phyloP scores from a whole-genome alignment of 2,329 filamentous ascomycete species.

The Scedosporium boydii region DNA sequence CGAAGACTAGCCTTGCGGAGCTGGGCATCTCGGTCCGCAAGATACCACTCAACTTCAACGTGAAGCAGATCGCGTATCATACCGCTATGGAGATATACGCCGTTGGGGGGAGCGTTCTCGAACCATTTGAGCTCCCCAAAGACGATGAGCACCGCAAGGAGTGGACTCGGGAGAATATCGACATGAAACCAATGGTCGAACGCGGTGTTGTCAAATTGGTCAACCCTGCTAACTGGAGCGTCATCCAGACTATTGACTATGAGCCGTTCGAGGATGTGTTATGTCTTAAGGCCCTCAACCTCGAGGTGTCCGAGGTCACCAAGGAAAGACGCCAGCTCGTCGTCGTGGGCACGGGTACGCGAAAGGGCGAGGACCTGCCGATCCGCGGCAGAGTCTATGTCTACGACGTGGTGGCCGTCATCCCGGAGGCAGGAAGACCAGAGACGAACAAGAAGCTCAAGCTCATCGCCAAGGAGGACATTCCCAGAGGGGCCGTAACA shows the following conservation, averaged over 20 bases:
- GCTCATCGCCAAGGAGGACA: slow-evolving; percentile 78
- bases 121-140: slow-evolving; percentile 73
- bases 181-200: slow-evolving; percentile 55
- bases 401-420: slow-evolving; percentile 84
- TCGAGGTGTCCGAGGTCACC: slow-evolving; percentile 86
- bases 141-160: slow-evolving; percentile 78
- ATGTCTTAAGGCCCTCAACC: slow-evolving; percentile 70
- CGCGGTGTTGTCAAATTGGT: slow-evolving; percentile 70
- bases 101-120: slow-evolving; percentile 56
- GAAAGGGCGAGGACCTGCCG: slow-evolving; percentile 84
- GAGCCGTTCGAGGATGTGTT: slow-evolving; percentile 69
- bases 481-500: slow-evolving; percentile 84
- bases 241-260: slow-evolving; percentile 68
- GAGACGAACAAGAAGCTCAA: slow-evolving; percentile 83
- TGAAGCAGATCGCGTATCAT: slow-evolving; percentile 69
- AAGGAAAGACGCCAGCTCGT: slow-evolving; percentile 78
- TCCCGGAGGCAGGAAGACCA: slow-evolving; percentile 75
- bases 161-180: slow-evolving; percentile 63
- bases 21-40: slow-evolving; percentile 68
- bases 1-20: slow-evolving; percentile 58
- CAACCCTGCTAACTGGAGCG: slow-evolving; percentile 64
- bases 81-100: slow-evolving; percentile 65
- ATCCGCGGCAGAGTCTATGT: slow-evolving; percentile 80
- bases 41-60: slow-evolving; percentile 58
- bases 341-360: slow-evolving; percentile 73